Evolutionary conservation across 495 filamentous ascomycete genomes (phyloP), one percentile per base, ranked within the genome.

Genomic region (Jackrogersella minutella): DNA sequence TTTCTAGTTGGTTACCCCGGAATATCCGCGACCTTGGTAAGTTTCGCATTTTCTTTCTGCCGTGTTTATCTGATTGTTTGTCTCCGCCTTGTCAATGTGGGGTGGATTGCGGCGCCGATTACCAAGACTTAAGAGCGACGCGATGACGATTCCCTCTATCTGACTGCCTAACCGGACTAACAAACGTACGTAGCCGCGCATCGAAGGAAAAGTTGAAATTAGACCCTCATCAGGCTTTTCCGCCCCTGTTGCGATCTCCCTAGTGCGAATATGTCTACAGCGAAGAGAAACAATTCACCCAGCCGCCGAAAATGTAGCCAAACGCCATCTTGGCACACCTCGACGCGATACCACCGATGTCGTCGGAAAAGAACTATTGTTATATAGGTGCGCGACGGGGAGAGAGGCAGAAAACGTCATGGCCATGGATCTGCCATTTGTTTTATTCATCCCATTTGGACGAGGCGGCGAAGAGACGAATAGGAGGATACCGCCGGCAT

Each of bases 191-290:
- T 73, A 97, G 92, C 95, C 95, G 62, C 88, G 95, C 68, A 92
- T 99, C 78, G 93, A 97, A 80, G 95, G 95, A 58, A 97, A 96
- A 78, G 95, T 99, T 76, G 95, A 99, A 80, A 96, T 99, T 66
- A 89, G 95, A 57, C 96, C 95, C 31, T 84, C 84, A 66, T 80
- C 86, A 34, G 95, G 95, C 34, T 86, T 90, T 69, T 91, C 92
- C 26, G 92, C 92, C 8, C 92, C 95, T 16, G 93, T 98, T 77
- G 85, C 86, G 68, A 85, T 99, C 58, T 97, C 95, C 28, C 88
- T 97, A 69, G 95, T 99, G 63, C 93, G 93, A 68, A 95, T 99
- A 78, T 92, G 90, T 63, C 87, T 99, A 52, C 91, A 95, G 67
- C 86, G 93, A 73, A 89, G 91, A 74, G 95, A 99, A 81, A 95